Conservation (phyloP, 2,329 filamentous ascomycete genomes). For the Microcyclosporella mali region DNA sequence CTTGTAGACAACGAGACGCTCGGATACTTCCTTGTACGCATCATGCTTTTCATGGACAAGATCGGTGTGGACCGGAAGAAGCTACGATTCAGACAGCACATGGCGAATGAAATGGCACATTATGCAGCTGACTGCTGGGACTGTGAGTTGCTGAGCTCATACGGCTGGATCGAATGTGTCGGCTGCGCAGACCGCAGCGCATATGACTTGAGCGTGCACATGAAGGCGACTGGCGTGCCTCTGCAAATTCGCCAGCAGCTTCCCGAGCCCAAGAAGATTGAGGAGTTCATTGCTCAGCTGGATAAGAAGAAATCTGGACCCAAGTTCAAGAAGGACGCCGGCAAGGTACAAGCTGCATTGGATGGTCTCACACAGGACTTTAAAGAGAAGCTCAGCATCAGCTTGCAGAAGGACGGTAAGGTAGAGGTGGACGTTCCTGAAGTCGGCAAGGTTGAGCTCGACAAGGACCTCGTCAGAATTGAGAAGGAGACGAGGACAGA, state of each 20-base stretch:
- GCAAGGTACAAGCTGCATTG: conserved; percentile 74
- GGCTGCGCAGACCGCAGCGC: conserved; percentile 93
- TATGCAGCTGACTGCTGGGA: conserved; percentile 98
- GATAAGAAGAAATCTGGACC: conserved; percentile 96
- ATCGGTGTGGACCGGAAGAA: conserved; percentile 83
- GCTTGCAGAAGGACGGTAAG: conserved; percentile 67
- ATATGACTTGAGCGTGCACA: conserved; percentile 87
- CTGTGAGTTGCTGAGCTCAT: conserved; percentile 82
- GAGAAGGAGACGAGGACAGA: conserved; percentile 77
- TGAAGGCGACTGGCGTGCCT: conserved; percentile 82
- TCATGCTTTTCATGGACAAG: conserved; percentile 81
- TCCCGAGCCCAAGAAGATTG: conserved; percentile 68
- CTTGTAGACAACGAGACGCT: conserved; percentile 96
- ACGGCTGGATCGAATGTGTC: conserved; percentile 97
- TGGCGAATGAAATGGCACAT: conserved; percentile 85
- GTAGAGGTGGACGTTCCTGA: conserved; percentile 68
- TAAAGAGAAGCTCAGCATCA: conserved; percentile 70
- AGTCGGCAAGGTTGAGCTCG: conserved; percentile 70
- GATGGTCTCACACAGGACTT: conserved; percentile 70
- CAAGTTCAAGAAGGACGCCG: conserved; percentile 89
- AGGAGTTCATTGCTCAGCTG: conserved; percentile 82
- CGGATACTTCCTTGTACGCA: conserved; percentile 92
- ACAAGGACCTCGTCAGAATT: conserved; percentile 73
- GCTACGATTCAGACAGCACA: conserved; percentile 94
- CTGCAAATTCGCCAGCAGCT: conserved; percentile 78